Evolutionary conservation across 2,329 filamentous ascomycete species (phyloP).

Genomic region (Claviceps purpurea): DNA sequence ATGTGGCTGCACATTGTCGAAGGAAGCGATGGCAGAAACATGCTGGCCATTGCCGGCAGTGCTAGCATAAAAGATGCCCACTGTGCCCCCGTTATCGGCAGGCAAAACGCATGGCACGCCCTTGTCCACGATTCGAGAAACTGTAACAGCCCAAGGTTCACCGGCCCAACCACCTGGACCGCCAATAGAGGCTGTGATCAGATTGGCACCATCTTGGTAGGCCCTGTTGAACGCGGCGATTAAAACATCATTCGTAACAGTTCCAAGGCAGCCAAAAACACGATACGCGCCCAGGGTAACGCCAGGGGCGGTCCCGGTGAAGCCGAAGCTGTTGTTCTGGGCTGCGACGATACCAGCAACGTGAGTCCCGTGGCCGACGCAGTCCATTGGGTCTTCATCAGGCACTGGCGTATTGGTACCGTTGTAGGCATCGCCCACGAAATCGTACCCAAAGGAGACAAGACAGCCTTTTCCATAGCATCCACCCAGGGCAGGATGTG

Average conservation of each 20-base stretch:
- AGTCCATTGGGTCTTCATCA: constrained; percentile 40
- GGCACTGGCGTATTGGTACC: constrained; percentile 27
- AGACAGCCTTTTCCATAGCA: constrained; percentile 48
- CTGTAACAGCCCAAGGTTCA: constrained; percentile 34
- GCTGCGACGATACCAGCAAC: constrained; percentile 50
- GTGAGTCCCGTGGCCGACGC: constrained; percentile 47
- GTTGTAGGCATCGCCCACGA: constrained; percentile 41
- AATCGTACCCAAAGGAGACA: constrained; percentile 42
- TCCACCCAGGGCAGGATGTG: constrained; percentile 48
- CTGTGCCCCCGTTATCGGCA: constrained; percentile 35
- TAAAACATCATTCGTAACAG: constrained; percentile 39
- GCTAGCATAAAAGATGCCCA: constrained; percentile 35
- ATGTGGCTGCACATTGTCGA: constrained; percentile 33
- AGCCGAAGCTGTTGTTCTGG: constrained; percentile 36
- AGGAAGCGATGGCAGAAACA: constrained; percentile 35
- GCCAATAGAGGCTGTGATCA: constrained; percentile 44
- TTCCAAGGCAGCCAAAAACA: constrained; percentile 42
- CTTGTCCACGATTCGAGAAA: constrained; percentile 38
- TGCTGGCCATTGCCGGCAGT: constrained; percentile 33
- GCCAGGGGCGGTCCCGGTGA: constrained; percentile 43
- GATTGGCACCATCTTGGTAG: constrained; percentile 43
- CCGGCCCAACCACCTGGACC: constrained; percentile 37
- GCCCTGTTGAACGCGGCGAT: constrained; percentile 47
- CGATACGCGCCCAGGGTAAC: constrained; percentile 43
- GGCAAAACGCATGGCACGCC: constrained; percentile 40